Percentiles rank a stretch among this genome's conserved stretches.
phyloP scores from a whole-genome alignment of 345 rosid species.

The Pistacia vera region DNA sequence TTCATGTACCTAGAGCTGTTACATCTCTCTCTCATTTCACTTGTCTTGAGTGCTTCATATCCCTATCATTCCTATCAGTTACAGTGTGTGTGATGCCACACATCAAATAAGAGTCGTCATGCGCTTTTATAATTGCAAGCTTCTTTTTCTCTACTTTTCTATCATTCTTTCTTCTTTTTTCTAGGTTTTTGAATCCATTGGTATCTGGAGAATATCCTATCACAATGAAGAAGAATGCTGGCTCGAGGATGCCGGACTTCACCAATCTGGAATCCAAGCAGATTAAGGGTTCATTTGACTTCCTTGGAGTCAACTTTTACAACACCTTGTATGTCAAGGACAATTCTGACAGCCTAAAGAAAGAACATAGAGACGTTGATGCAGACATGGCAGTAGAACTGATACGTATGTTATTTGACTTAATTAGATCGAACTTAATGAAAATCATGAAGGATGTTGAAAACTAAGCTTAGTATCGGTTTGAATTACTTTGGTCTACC shows the following conservation, averaged over 20 bases:
- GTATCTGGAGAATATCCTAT: conserved; percentile 46
- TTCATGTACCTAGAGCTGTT: neutral
- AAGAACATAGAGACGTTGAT: conserved; percentile 28
- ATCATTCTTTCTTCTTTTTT: neutral
- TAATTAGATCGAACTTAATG: neutral
- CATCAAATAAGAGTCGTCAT: neutral
- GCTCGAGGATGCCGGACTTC: conserved; percentile 42
- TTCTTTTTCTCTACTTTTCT: too few species aligned
- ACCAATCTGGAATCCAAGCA: conserved; percentile 30
- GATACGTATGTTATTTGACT: conserved; percentile 24
- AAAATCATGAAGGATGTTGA: neutral
- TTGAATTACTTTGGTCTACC: neutral
- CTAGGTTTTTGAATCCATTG: conserved; percentile 43
- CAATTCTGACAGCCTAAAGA: conserved; percentile 24
- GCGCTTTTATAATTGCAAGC: neutral
- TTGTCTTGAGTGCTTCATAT: neutral
- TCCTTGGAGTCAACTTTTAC: conserved; percentile 43
- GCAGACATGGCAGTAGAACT: conserved; percentile 28
- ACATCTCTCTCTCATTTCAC: neutral
- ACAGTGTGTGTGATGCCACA: neutral
- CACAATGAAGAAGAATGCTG: conserved; percentile 39
- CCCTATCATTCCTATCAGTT: neutral
- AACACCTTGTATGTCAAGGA: conserved; percentile 17
- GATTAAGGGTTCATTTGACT: conserved; percentile 46
- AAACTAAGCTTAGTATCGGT: neutral